Percentiles rank a stretch among this genome's conserved stretches.
Evolutionary conservation across 225 moss, liverwort and hornwort genomes (phyloP).

Genomic region (Neckera pumila): DNA sequence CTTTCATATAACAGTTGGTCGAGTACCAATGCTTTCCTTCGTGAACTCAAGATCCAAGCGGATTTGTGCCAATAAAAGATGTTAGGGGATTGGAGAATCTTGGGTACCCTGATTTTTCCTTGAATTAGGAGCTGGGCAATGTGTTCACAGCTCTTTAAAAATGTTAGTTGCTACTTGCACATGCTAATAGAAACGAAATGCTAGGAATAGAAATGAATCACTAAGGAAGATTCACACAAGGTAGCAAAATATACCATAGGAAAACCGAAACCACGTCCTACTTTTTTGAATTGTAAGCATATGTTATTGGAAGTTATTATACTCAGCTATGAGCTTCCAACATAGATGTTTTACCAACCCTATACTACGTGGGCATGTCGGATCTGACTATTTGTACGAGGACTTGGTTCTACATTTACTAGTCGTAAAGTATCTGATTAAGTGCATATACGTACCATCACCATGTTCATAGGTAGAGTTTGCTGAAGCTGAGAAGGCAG

Average conservation of each 20-base stretch:
- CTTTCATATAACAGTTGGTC: neutral
- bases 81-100: neutral
- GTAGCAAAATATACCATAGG: no score
- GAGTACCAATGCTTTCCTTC: neutral
- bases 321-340: neutral
- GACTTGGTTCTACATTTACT: neutral
- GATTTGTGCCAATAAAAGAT: neutral
- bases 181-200: neutral
- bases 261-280: neutral
- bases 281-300: neutral
- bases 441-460: neutral
- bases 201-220: neutral
- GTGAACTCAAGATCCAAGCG: neutral
- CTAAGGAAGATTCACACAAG: neutral
- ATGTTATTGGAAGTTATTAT: neutral
- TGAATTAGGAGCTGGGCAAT: neutral
- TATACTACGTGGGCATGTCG: neutral
- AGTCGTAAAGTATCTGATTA: neutral
- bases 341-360: neutral
- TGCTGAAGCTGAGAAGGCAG: slow-evolving; percentile 40
- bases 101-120: neutral
- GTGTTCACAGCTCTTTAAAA: neutral
- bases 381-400: neutral
- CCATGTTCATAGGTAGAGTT: slow-evolving; percentile 21
- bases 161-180: neutral